These are phyloP conservation scores for Suillus discolor DNA, from an alignment of 768 basidiomycete genomes.

Conservation along the genomic window DNA sequence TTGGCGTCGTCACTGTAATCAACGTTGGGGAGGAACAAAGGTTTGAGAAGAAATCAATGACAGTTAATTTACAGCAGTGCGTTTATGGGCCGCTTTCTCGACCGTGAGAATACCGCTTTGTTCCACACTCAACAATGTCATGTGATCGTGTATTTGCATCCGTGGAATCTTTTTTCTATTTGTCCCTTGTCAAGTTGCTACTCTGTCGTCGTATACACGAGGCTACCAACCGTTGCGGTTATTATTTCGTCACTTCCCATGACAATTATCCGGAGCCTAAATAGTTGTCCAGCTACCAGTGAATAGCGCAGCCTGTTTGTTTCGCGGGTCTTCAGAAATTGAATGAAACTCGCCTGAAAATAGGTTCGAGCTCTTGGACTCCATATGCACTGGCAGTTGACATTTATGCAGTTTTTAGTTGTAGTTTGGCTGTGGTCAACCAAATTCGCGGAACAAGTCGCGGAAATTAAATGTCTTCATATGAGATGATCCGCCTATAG, in stretches of 20 bases:
- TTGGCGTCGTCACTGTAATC: constrained; percentile 23
- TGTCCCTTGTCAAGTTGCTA: neutral
- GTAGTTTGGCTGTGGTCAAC: neutral
- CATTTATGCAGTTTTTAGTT: neutral
- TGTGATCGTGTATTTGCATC: constrained; percentile 33
- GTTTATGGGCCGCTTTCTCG: constrained; percentile 29
- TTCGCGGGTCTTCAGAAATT: neutral
- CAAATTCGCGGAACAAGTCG: neutral
- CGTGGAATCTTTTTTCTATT: constrained; percentile 18
- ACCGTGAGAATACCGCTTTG: constrained; percentile 28
- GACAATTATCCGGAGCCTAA: constrained; percentile 3
- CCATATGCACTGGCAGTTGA: neutral
- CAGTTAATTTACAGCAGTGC: constrained; percentile 16
- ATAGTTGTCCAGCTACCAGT: neutral
- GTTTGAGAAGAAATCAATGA: constrained; percentile 7
- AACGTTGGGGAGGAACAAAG: constrained; percentile 24
- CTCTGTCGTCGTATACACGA: constrained; percentile 36
- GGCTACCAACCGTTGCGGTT: constrained; percentile 23
- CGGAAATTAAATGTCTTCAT: constrained; percentile 3
- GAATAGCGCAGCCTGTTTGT: neutral
- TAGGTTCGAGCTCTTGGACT: neutral
- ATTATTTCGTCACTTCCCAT: constrained; percentile 3
- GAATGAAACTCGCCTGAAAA: neutral
- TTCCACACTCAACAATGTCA: constrained; percentile 33
- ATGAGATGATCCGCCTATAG: neutral